Evolutionary conservation across 139 green algal species (phyloP).

Genomic region (Pleodorina starrii): DNA sequence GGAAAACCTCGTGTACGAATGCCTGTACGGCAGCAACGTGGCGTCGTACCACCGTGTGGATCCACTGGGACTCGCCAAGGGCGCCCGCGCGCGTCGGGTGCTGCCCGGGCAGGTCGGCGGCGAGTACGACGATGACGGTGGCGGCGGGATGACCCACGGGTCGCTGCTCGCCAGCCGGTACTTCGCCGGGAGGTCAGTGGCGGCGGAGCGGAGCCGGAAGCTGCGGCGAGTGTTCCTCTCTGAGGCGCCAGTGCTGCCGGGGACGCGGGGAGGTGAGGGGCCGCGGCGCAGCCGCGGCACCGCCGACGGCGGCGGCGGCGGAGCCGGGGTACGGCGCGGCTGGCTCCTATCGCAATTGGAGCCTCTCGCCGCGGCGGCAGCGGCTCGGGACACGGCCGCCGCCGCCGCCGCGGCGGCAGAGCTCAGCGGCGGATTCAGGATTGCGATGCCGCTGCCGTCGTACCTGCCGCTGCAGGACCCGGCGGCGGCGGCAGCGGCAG

Average conservation of each 20-base stretch:
- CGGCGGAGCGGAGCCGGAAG: constrained; percentile 28
- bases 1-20: constrained; percentile 77
- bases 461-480: constrained; percentile 56
- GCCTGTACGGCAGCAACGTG: constrained; percentile 73
- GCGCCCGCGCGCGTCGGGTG: not conserved
- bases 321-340: constrained; percentile 5
- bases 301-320: not conserved
- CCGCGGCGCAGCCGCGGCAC: not conserved
- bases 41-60: constrained; percentile 71
- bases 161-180: not conserved
- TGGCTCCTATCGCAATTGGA: not conserved
- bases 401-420: too few relatives aligned
- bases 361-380: not conserved
- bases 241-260: not conserved
- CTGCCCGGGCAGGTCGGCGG: constrained; percentile 24
- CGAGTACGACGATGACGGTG: not conserved
- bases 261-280: too few relatives aligned
- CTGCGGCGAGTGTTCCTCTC: not conserved
- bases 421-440: not conserved
- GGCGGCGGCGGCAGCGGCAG: not conserved
- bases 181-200: not conserved
- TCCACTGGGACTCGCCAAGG: constrained; percentile 59
- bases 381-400: too few relatives aligned
- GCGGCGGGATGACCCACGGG: not conserved
- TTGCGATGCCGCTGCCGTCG: constrained; percentile 56